A percentile compares a stretch with the other conserved stretches of the same genome.
These are phyloP conservation scores for Triticum timopheevii DNA, from an alignment of 176 grass and related monocot species.

Conservation along the genomic window DNA sequence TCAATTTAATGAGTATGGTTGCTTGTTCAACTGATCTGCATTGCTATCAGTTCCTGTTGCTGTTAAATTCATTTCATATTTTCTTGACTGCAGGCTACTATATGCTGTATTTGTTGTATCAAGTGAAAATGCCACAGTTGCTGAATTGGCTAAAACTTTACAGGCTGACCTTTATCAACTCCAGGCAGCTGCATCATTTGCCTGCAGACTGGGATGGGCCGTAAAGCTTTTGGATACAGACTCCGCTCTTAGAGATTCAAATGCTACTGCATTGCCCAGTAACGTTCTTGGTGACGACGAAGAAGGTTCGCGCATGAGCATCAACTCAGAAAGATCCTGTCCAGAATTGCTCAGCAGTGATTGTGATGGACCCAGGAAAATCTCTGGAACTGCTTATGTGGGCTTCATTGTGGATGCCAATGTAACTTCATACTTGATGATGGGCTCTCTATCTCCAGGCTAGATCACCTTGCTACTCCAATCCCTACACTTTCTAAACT, in stretches of 20 bases:
- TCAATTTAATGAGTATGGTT: background rate
- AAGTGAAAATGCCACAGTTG: conserved; percentile 95
- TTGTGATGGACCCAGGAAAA: conserved; percentile 55
- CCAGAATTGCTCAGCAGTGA: conserved; percentile 49
- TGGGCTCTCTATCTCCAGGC: conserved; percentile 98
- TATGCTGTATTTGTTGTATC: conserved; percentile 98
- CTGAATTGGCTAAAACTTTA: conserved; percentile 94
- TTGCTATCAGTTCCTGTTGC: conserved; percentile 11
- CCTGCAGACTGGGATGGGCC: conserved; percentile 87
- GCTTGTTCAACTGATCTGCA: background rate
- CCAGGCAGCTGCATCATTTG: conserved; percentile 92
- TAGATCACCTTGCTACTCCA: conserved; percentile 7
- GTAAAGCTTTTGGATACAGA: conserved; percentile 87
- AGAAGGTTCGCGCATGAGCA: conserved; percentile 53
- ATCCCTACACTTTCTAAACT: background rate
- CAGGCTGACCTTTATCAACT: conserved; percentile 91
- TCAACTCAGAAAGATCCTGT: conserved; percentile 69
- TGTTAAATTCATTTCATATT: conserved; percentile 31
- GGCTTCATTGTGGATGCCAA: conserved; percentile 97
- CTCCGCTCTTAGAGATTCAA: conserved; percentile 65
- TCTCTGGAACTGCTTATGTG: conserved; percentile 62
- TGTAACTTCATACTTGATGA: conserved; percentile 98
- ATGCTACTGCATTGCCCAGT: conserved; percentile 28
- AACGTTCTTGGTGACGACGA: conserved; percentile 74
- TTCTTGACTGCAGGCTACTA: conserved; percentile 69